Evolutionary conservation across 78 protist species (phyloP).

Genomic region (Protostelium mycophagum): DNA sequence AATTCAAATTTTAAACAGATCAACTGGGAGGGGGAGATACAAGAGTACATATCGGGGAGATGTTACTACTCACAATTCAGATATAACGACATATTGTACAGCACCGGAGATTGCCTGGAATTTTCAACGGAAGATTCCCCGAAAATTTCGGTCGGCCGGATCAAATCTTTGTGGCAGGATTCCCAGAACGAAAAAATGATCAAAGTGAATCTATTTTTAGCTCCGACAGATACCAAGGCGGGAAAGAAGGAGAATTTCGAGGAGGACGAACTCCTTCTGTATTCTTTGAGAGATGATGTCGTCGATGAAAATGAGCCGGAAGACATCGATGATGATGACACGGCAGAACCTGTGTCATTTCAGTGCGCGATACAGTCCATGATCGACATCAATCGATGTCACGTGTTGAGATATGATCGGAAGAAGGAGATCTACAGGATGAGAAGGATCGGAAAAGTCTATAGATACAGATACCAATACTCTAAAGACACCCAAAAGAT

Average conservation of each 20-base stretch:
- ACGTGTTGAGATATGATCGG: background rate
- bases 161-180: background rate
- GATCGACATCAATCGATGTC: background rate
- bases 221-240: background rate
- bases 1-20: background rate
- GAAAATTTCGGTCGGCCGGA: background rate
- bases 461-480: background rate
- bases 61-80: background rate
- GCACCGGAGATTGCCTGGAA: background rate
- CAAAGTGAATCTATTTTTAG: background rate
- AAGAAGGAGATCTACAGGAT: background rate
- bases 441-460: background rate
- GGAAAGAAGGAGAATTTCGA: background rate
- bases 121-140: background rate
- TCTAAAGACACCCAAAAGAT: background rate
- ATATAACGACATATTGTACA: background rate
- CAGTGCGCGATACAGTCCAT: background rate
- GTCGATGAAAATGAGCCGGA: background rate
- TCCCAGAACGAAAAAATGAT: background rate
- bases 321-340: background rate
- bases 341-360: background rate
- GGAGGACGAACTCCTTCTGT: background rate
- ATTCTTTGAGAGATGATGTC: background rate
- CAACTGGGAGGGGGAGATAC: background rate
- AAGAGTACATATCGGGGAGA: background rate